Base-by-base conservation (phyloP, 306 rosid species). In the Fragaria vesca region DNA sequence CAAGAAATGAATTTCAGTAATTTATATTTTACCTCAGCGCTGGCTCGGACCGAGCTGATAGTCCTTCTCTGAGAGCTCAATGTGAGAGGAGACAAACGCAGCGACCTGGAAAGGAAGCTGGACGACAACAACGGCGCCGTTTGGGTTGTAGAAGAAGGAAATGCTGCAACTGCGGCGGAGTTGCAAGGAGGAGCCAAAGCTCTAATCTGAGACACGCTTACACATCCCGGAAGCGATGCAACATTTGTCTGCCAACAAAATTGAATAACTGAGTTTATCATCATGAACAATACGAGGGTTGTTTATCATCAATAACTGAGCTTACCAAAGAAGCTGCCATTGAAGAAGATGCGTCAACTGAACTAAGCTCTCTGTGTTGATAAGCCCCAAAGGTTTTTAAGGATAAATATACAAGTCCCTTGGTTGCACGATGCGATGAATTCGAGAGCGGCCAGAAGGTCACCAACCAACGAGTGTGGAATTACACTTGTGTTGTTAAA, bases 311-410 rank as follows among this genome's bases (percentile, higher is more conserved):
- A 24, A 24, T 24, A 24, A 24, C 24, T 24, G 24, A 24, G 24
- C 48, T 45, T 2, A 89, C 93, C 86, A 85, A 70, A 1, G 84
- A 17, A 72, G 88, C 71, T 76, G 89, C 91, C 93, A 89, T 89
- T 13, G 88, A 78, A 43, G 36, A 60, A 24, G 62, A 51, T 40
- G 24, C 8, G 61, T 11, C n/a, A 12, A 4, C 24, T 18, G 58
- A 52, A 54, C 61, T 54, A 55, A 55, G 62, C 5, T 55, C 26
- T 20, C 10, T 51, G n/a, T 50, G 57, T 12, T 24, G 77, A 73
- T 51, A 63, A 45, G 69, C 34, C 34, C 47, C 4, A 12, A 7
- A 3, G 17, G 12, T 13, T 26, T 66, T 21, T 50, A 16, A 36
- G 79, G 47, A 32, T 42, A 68, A 43, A 67, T 17, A 55, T 3